Percentiles rank a stretch among this genome's conserved stretches.
Evolutionary conservation across 2,329 filamentous ascomycete species (phyloP).

Genomic region (Nemania sp.): DNA sequence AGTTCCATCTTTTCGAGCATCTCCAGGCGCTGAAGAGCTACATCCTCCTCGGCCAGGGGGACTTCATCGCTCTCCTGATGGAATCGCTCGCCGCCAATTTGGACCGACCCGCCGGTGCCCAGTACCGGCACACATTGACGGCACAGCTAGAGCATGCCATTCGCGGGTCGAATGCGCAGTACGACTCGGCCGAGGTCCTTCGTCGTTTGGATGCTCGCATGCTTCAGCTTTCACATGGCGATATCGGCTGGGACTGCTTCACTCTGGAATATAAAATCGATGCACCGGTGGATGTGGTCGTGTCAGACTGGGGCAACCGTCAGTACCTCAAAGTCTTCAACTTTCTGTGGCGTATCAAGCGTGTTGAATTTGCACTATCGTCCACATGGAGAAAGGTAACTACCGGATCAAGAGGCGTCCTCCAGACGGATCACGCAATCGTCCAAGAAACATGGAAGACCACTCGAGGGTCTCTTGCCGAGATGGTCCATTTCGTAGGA

Average conservation of each 20-base stretch:
- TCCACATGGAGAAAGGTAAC: constrained; percentile 95
- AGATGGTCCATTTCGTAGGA: constrained; percentile 98
- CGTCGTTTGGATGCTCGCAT: constrained; percentile 94
- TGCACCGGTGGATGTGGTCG: constrained; percentile 92
- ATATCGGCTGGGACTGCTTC: constrained; percentile 99
- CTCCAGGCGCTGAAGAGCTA: constrained; percentile 92
- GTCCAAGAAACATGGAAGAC: constrained; percentile 85
- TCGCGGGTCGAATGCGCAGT: constrained; percentile 94
- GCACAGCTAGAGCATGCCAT: constrained; percentile 98
- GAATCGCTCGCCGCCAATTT: constrained; percentile 91
- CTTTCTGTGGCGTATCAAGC: constrained; percentile 96
- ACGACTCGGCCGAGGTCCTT: constrained; percentile 88
- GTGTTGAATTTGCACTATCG: constrained; percentile 90
- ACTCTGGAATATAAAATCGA: constrained; percentile 99
- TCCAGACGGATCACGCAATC: constrained; percentile 70
- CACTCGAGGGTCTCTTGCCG: constrained; percentile 83
- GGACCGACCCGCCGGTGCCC: constrained; percentile 91
- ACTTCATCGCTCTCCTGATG: constrained; percentile 97
- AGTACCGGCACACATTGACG: constrained; percentile 94
- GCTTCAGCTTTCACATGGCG: constrained; percentile 92
- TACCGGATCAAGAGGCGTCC: constrained; percentile 89
- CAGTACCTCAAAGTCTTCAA: constrained; percentile 99
- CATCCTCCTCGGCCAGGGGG: constrained; percentile 89
- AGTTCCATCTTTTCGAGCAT: constrained; percentile 94
- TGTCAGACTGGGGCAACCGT: constrained; percentile 91